Conservation (phyloP, 768 basidiomycete species). For the Saitozyma podzolica region DNA sequence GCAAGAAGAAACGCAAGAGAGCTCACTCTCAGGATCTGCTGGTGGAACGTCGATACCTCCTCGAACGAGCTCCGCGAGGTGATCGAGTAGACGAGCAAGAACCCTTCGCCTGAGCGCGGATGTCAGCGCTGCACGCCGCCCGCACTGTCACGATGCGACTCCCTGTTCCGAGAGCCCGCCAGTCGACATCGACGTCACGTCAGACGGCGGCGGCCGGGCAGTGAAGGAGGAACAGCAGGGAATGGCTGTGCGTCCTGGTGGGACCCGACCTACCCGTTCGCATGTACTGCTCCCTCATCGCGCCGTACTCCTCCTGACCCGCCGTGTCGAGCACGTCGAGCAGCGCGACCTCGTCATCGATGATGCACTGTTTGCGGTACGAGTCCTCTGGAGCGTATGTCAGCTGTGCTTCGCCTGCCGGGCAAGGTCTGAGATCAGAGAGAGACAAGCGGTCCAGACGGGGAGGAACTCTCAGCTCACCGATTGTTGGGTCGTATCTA, state of each 20-base stretch:
- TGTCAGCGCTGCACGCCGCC: background rate
- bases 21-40: slow-evolving; percentile 70
- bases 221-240: background rate
- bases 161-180: background rate
- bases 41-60: slow-evolving; percentile 93
- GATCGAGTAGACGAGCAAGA: slow-evolving; percentile 95
- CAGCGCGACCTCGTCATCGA: slow-evolving; percentile 97
- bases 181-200: background rate
- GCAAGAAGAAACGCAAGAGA: no score
- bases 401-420: background rate
- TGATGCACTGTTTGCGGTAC: slow-evolving; percentile 93
- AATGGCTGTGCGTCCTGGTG: background rate
- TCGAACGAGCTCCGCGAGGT: slow-evolving; percentile 97
- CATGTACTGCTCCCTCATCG: slow-evolving; percentile 99
- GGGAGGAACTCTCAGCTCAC: no score
- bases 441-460: background rate
- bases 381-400: slow-evolving; percentile 65
- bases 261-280: slow-evolving; percentile 61
- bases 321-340: slow-evolving; percentile 96
- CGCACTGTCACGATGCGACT: no score
- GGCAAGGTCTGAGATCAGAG: background rate
- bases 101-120: slow-evolving; percentile 74
- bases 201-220: background rate
- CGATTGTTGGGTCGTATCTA: slow-evolving; percentile 81
- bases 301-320: slow-evolving; percentile 97